Conservation (phyloP, 2,329 filamentous ascomycete species). For the Alternaria arborescens region DNA sequence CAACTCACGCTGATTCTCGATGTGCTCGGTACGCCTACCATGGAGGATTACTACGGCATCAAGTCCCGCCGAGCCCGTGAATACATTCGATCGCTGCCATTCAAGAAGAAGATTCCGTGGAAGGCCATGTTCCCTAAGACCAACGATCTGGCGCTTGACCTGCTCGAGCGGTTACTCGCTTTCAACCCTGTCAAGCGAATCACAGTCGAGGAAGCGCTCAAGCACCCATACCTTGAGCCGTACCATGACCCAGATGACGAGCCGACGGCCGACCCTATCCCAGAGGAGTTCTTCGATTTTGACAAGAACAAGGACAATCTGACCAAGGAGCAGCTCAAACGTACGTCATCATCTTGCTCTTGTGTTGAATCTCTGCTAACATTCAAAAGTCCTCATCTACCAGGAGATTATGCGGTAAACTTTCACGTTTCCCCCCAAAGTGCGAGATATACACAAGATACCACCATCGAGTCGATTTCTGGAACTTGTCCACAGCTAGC, state of each 20-base stretch:
- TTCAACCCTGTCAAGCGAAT: conserved; percentile 99
- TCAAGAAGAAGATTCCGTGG: conserved; percentile 99
- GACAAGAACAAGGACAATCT: conserved; percentile 99
- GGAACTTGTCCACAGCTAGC: conserved; percentile 33
- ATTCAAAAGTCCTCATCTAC: conserved; percentile 77
- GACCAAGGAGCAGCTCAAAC: conserved; percentile 97
- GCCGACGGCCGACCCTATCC: conserved; percentile 94
- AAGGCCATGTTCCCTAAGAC: conserved; percentile 97
- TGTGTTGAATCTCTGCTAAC: conserved; percentile 23
- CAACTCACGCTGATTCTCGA: conserved; percentile 97
- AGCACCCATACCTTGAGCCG: conserved; percentile 97
- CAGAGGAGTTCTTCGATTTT: conserved; percentile 99
- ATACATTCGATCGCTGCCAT: conserved; percentile 96
- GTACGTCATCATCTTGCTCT: conserved; percentile 56
- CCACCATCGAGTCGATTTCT: conserved; percentile 29
- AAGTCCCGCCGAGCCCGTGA: conserved; percentile 96
- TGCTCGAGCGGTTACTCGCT: conserved; percentile 92
- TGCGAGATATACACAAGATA: conserved; percentile 36
- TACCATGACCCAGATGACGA: conserved; percentile 99
- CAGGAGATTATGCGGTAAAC: conserved; percentile 87
- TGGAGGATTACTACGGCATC: conserved; percentile 99
- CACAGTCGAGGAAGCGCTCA: conserved; percentile 94
- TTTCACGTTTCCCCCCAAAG: conserved; percentile 10
- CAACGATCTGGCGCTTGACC: conserved; percentile 93
- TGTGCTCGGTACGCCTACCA: conserved; percentile 95